phyloP scores from a whole-genome alignment of 257 asterid species.

The Craterostigma plantagineum region DNA sequence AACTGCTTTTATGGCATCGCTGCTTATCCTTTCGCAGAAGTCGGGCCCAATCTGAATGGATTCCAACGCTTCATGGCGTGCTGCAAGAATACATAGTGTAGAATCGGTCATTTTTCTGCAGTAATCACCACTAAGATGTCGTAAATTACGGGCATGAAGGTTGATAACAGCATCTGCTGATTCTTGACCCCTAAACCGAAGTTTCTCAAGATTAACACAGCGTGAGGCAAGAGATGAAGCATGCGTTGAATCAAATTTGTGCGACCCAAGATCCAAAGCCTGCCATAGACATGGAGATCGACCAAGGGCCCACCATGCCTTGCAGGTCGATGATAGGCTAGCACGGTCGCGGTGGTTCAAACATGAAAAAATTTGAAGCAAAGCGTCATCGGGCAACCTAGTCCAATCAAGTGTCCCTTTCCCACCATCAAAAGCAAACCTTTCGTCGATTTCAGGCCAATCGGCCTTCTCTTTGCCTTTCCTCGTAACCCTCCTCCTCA shows the following conservation, averaged over 20 bases:
- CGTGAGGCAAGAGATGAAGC: constrained; percentile 47
- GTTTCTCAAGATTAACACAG: constrained; percentile 46
- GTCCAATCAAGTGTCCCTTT: constrained; percentile 51
- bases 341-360: constrained; percentile 73
- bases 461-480: constrained; percentile 36
- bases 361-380: constrained; percentile 43
- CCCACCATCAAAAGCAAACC: constrained; percentile 20
- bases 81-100: constrained; percentile 50
- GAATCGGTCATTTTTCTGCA: constrained; percentile 65
- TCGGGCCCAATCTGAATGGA: constrained; percentile 74
- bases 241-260: constrained; percentile 32
- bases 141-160: constrained; percentile 43
- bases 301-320: constrained; percentile 48
- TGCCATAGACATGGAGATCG: constrained; percentile 53
- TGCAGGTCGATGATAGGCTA: constrained; percentile 65
- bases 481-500: constrained; percentile 39
- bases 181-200: constrained; percentile 66
- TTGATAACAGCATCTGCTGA: constrained; percentile 49
- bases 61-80: constrained; percentile 59
- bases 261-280: constrained; percentile 50
- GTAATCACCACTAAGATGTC: constrained; percentile 49
- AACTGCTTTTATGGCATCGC: constrained; percentile 56
- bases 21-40: constrained; percentile 58
- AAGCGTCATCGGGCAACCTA: constrained; percentile 55
- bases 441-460: constrained; percentile 23